Percentiles rank a stretch among this genome's conserved stretches.
phyloP scores from a whole-genome alignment of 2,329 filamentous ascomycete species.

The Ophiostoma ulmi region DNA sequence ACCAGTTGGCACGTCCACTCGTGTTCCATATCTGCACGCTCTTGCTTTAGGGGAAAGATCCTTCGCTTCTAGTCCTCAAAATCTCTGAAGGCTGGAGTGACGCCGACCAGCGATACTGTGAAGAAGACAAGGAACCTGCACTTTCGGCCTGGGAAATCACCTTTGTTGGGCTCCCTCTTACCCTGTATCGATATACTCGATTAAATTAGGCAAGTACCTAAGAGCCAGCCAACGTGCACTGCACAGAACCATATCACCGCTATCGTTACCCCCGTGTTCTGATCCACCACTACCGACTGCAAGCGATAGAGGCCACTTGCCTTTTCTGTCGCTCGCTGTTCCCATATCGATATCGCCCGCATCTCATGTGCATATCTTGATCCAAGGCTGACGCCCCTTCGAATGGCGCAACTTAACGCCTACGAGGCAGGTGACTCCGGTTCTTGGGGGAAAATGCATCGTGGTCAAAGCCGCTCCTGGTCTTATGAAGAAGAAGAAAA shows the following conservation, averaged over 20 bases:
- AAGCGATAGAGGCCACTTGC: slow-evolving; percentile 13
- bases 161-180: neutral
- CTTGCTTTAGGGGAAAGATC: slow-evolving; percentile 12
- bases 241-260: neutral
- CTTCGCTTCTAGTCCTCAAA: slow-evolving; percentile 7
- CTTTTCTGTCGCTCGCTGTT: slow-evolving; percentile 2
- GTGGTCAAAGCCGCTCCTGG: slow-evolving; percentile 27
- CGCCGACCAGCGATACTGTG: neutral
- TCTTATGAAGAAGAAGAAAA: slow-evolving; percentile 26
- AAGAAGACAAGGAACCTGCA: neutral
- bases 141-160: neutral
- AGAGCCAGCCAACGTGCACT: neutral
- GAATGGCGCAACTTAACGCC: slow-evolving; percentile 34
- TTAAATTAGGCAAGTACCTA: neutral
- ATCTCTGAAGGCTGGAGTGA: neutral
- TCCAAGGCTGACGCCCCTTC: slow-evolving; percentile 31
- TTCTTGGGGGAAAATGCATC: slow-evolving; percentile 29
- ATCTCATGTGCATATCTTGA: slow-evolving; percentile 26
- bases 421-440: slow-evolving; percentile 29
- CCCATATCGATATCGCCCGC: neutral
- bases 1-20: slow-evolving; percentile 27
- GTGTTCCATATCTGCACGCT: slow-evolving; percentile 21
- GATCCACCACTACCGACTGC: slow-evolving; percentile 12
- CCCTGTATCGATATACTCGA: neutral
- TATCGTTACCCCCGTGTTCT: slow-evolving; percentile 3